These are phyloP conservation scores for Daldinia vernicosa DNA, from an alignment of 495 filamentous ascomycete genomes.

Conservation along the genomic window DNA sequence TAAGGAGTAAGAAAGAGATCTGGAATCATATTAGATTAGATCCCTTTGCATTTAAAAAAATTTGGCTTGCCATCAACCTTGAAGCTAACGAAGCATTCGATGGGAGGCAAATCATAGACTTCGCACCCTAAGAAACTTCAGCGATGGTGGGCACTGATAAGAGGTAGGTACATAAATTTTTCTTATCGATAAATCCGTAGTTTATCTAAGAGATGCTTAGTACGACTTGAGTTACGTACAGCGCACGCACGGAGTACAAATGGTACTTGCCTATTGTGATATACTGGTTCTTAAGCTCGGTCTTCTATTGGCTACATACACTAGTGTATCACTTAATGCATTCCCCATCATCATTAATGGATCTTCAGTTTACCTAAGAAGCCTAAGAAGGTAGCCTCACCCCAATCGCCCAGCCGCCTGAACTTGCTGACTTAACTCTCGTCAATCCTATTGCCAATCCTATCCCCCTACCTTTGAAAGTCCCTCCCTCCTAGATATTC, in stretches of 20 bases:
- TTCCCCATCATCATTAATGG: conserved; percentile 27
- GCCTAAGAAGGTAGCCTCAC: conserved; percentile 2
- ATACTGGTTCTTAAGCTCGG: not conserved
- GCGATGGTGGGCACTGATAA: not conserved
- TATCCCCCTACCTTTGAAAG: conserved; percentile 4
- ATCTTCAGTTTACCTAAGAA: not conserved
- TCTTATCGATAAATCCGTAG: conserved; percentile 16
- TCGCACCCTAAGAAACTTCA: conserved; percentile 1
- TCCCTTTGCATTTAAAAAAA: conserved; percentile 8
- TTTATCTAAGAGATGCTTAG: not conserved
- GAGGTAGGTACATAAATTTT: conserved; percentile 18
- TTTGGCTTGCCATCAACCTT: not conserved
- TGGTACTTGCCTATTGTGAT: not conserved
- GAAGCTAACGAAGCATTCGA: not conserved
- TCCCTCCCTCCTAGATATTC: conserved; percentile 9
- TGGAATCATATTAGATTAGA: conserved; percentile 35
- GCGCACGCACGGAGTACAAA: not conserved
- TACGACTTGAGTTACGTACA: not conserved
- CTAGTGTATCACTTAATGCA: conserved; percentile 9
- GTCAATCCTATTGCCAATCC: conserved; percentile 18
- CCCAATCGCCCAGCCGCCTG: conserved; percentile 18
- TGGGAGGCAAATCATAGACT: conserved; percentile 14
- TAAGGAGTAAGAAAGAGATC: conserved; percentile 4
- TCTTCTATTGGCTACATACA: conserved; percentile 18
- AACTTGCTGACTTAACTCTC: conserved; percentile 21